Base-by-base conservation (phyloP, 1,284 basidiomycete species). In the Melampsora larici-populina region DNA sequence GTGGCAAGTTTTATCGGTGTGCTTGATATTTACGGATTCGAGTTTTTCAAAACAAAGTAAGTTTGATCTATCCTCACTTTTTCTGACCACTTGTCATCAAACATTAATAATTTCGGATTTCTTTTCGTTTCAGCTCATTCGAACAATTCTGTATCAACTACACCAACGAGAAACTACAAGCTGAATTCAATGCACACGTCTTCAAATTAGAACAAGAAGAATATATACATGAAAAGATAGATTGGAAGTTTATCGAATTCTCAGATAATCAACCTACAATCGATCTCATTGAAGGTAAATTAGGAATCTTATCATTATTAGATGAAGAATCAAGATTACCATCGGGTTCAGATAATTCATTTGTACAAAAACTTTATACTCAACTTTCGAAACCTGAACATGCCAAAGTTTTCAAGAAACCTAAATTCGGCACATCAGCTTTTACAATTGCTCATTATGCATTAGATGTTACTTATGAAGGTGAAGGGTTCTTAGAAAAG, bases 91-190 rank as follows among this genome's bases (percentile, higher is more conserved):
- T 67, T 24, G 11, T 29, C 62, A 15, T n/a, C 7, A 43, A 5
- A 71, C 9, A 11, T 11, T 36, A 21, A 15, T 58, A 36, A 43
- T 13, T 43, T n/a, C 31, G 8, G 9, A 6, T 8, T 26, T 49
- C 7, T 79, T 80, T 72, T 13, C 49, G 18, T 58, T 4, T 33
- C 46, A 97, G 97, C 85, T 97, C 94, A 13, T 99, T 98, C 83
- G 97, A 99, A 85, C 97, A 99, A 86, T 99, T 99, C 86, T 97
- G 95, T 85, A 99, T 99, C 87, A 99, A 99, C 84, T 99, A 98
- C 84, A 97, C 97, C 64, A 99, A 99, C 82, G 97, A 99, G 85
- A 98, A 99, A 84, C 85, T 84, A 71, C 82, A 84, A 82, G 78
- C 49, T 17, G 79, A 78, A 68, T 74, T 72, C 46, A 84, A 84